These are phyloP conservation scores for Umbelopsis sp. DNA, from an alignment of 371 early-diverging fungal species.

Conservation along the genomic window DNA sequence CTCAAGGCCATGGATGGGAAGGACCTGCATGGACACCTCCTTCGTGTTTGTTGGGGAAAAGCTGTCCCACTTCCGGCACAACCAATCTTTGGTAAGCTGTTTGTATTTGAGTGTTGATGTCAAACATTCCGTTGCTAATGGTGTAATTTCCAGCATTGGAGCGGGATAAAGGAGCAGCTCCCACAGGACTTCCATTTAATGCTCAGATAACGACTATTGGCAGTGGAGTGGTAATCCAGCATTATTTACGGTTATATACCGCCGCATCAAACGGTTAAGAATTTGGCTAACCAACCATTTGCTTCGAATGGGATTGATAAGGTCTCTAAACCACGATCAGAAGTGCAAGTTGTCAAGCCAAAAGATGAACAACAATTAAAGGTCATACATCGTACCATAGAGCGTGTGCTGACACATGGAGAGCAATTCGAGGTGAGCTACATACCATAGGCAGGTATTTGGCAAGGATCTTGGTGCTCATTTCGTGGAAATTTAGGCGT, in stretches of 20 bases:
- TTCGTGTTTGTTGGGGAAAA: constrained; percentile 92
- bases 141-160: constrained; percentile 35
- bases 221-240: constrained; percentile 27
- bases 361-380: constrained; percentile 57
- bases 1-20: constrained; percentile 76
- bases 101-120: neutral
- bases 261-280: neutral
- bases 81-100: constrained; percentile 74
- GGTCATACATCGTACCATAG: constrained; percentile 85
- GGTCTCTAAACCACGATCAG: constrained; percentile 49
- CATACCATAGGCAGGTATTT: neutral
- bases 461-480: neutral
- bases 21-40: constrained; percentile 59
- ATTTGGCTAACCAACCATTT: neutral
- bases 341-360: constrained; percentile 72
- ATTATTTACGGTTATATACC: neutral
- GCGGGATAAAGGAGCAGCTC: constrained; percentile 26
- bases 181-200: constrained; percentile 75
- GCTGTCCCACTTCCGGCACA: constrained; percentile 77
- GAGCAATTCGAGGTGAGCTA: constrained; percentile 69
- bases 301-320: constrained; percentile 10
- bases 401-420: constrained; percentile 80
- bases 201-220: constrained; percentile 49
- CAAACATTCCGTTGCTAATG: neutral
- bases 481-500: constrained; percentile 27